Percentiles rank a stretch among this genome's conserved stretches.
These are phyloP conservation scores for Russula dissimulans DNA, from an alignment of 768 basidiomycete species.

Conservation along the genomic window DNA sequence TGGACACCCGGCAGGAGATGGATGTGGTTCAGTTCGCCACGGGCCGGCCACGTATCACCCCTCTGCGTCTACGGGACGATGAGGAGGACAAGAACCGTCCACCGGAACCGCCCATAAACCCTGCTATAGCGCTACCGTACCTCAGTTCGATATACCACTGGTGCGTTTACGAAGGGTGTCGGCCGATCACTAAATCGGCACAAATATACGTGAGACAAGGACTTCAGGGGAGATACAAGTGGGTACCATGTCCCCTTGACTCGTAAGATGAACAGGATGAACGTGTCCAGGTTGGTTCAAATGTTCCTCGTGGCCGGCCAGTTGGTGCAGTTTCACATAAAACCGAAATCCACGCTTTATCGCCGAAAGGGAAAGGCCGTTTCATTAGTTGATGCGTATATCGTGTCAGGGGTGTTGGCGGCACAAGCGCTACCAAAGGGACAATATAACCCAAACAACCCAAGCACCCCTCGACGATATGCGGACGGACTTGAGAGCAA, in stretches of 20 bases:
- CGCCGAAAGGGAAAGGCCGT: conserved; percentile 45
- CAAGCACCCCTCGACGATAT: conserved; percentile 61
- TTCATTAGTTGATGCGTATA: conserved; percentile 64
- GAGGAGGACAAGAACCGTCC: conserved; percentile 35
- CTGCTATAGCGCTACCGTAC: conserved; percentile 45
- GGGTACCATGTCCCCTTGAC: conserved; percentile 24
- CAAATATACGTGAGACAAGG: conserved; percentile 66
- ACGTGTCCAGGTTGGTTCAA: conserved; percentile 46
- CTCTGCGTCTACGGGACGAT: conserved; percentile 36
- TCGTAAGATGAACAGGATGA: background rate
- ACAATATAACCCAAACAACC: conserved; percentile 49
- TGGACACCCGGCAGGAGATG: conserved; percentile 76
- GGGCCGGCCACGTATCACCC: conserved; percentile 51
- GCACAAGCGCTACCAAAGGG: conserved; percentile 52
- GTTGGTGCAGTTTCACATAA: conserved; percentile 62
- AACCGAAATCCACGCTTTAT: conserved; percentile 48
- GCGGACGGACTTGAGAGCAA: conserved; percentile 83
- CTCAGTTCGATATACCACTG: conserved; percentile 70
- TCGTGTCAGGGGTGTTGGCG: conserved; percentile 81
- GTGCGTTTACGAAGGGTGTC: conserved; percentile 78
- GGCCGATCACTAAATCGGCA: conserved; percentile 63
- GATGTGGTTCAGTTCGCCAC: conserved; percentile 49
- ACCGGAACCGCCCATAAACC: conserved; percentile 40
- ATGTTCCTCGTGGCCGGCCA: conserved; percentile 69
- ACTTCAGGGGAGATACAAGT: conserved; percentile 71